Evolutionary conservation across 1,284 basidiomycete genomes (phyloP).

Genomic region (Moesziomyces sp.): DNA sequence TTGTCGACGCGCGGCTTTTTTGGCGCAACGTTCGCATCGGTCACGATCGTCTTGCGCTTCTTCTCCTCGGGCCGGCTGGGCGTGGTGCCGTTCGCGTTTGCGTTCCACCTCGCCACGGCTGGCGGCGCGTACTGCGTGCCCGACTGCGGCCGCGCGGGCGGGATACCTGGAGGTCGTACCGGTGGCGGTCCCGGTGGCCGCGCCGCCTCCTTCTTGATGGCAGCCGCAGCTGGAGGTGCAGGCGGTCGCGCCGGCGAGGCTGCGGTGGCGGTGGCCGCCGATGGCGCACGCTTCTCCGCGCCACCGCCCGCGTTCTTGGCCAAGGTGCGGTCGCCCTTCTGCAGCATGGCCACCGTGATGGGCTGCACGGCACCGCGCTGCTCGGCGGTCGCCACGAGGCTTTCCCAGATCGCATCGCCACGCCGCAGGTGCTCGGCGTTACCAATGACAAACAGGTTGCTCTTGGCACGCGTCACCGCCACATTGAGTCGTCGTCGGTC

Average conservation of each 20-base stretch:
- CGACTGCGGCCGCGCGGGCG: neutral
- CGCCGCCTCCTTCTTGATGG: no score
- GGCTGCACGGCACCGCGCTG: slow-evolving; percentile 36
- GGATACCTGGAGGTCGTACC: slow-evolving; percentile 12
- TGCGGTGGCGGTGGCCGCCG: neutral
- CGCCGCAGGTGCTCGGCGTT: slow-evolving; percentile 82
- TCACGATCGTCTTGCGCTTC: slow-evolving; percentile 42
- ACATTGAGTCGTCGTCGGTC: slow-evolving; percentile 76
- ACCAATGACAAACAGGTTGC: slow-evolving; percentile 92
- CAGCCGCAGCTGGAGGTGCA: slow-evolving; percentile 4
- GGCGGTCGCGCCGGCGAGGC: slow-evolving; percentile 7
- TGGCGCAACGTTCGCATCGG: slow-evolving; percentile 19
- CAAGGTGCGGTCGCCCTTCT: slow-evolving; percentile 34
- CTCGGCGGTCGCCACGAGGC: slow-evolving; percentile 50
- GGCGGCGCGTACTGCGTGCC: slow-evolving; percentile 24
- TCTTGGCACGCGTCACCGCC: slow-evolving; percentile 92
- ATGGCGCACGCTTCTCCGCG: slow-evolving; percentile 12
- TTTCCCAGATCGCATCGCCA: slow-evolving; percentile 73
- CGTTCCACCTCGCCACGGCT: slow-evolving; percentile 1
- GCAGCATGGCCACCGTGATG: slow-evolving; percentile 36
- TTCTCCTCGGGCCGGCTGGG: slow-evolving; percentile 9
- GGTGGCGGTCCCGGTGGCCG: neutral
- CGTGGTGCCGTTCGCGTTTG: neutral
- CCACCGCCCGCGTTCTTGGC: slow-evolving; percentile 23
- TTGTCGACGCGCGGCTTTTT: slow-evolving; percentile 31